phyloP scores from a whole-genome alignment of 805 yeast genomes.

The Komagataella populi region DNA sequence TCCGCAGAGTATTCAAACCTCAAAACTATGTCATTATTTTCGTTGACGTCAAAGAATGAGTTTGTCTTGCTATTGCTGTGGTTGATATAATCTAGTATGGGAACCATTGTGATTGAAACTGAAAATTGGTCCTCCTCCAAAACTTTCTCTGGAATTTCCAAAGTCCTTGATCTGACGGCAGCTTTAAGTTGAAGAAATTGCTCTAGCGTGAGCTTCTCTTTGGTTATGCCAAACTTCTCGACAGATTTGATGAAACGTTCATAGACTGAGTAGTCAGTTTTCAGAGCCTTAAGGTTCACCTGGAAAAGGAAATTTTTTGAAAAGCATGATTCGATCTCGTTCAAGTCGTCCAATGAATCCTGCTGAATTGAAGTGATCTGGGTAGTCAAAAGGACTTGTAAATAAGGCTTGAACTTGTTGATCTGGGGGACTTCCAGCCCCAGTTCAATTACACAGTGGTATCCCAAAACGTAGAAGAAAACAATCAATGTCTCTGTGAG shows the following conservation, averaged over 20 bases:
- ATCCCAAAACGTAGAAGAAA: background rate
- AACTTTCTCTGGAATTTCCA: conserved; percentile 43
- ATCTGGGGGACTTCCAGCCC: background rate
- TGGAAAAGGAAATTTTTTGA: background rate
- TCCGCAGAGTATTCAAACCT: conserved; percentile 10
- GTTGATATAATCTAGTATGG: conserved; percentile 56
- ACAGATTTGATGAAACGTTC: background rate
- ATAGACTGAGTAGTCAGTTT: background rate
- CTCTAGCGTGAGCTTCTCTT: background rate
- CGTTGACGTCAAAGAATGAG: conserved; percentile 50
- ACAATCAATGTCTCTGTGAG: background rate
- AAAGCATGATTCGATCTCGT: background rate
- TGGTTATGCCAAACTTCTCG: background rate
- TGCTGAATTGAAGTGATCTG: background rate
- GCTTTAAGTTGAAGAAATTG: conserved; percentile 12
- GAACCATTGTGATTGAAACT: conserved; percentile 46
- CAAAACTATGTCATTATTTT: conserved; percentile 29
- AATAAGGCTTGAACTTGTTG: background rate
- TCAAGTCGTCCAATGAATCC: background rate
- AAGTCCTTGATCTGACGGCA: conserved; percentile 43
- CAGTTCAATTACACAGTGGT: background rate
- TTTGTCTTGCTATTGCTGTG: conserved; percentile 32
- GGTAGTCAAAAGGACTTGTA: background rate
- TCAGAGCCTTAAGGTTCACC: background rate
- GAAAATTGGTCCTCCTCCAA: conserved; percentile 22